These are phyloP conservation scores for Penicillium fuscoglaucum DNA, from an alignment of 2,329 filamentous ascomycete genomes.

Conservation along the genomic window DNA sequence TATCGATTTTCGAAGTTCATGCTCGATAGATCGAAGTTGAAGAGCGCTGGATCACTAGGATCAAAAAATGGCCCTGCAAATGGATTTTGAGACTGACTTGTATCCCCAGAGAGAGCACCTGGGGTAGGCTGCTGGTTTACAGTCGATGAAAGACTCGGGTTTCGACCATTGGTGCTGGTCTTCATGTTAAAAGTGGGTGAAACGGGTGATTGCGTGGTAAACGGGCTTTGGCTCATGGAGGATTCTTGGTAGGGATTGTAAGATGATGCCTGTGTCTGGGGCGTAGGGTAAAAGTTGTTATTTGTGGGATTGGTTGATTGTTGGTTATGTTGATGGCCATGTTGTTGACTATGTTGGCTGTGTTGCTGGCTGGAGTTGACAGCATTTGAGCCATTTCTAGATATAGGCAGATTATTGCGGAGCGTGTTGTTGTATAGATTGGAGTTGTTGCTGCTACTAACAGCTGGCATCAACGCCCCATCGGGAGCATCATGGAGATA, in stretches of 20 bases:
- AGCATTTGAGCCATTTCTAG: conserved; percentile 34
- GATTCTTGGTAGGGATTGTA: conserved; percentile 52
- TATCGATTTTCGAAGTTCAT: conserved; percentile 97
- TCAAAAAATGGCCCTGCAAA: conserved; percentile 71
- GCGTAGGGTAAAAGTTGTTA: conserved; percentile 36
- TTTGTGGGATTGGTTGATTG: conserved; percentile 24
- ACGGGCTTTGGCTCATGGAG: conserved; percentile 54
- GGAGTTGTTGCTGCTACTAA: conserved; percentile 67
- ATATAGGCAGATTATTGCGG: conserved; percentile 35
- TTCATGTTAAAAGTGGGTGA: conserved; percentile 68
- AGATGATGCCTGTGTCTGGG: conserved; percentile 32
- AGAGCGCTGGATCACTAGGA: conserved; percentile 84
- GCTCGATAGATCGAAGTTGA: conserved; percentile 93
- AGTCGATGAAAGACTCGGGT: conserved; percentile 36
- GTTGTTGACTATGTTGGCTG: conserved; percentile 3
- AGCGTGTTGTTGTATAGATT: conserved; percentile 53
- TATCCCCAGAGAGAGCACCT: conserved; percentile 50
- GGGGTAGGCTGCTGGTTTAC: conserved; percentile 51
- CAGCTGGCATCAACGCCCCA: conserved; percentile 82
- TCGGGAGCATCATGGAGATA: conserved; percentile 95
- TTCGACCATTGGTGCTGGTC: conserved; percentile 39
- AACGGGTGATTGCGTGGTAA: conserved; percentile 65
- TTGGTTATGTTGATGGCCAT: background rate
- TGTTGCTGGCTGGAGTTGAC: conserved; percentile 27
- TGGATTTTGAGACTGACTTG: conserved; percentile 40